Percentiles rank a stretch among this genome's conserved stretches.
Evolutionary conservation across 2,329 filamentous ascomycete species (phyloP).

Genomic region (Anthostomella pinea): DNA sequence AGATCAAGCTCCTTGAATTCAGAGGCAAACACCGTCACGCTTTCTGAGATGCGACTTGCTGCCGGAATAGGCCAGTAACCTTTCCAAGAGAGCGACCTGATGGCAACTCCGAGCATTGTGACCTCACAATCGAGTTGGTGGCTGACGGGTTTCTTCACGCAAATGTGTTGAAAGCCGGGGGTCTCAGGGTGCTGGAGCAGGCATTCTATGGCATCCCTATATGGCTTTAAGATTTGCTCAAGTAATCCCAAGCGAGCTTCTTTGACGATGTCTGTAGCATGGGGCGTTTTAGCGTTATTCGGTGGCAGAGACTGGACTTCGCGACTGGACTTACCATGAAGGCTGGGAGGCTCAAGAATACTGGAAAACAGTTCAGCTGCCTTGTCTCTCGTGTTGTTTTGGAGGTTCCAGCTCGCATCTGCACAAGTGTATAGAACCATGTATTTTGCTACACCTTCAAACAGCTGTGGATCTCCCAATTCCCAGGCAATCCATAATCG

Average conservation of each 20-base stretch:
- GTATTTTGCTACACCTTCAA: not conserved
- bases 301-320: too few relatives aligned
- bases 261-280: constrained; percentile 3
- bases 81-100: constrained; percentile 5
- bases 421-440: constrained; percentile 1
- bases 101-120: constrained; percentile 11
- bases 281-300: not conserved
- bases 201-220: not conserved
- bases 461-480: constrained; percentile 5
- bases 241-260: constrained; percentile 1
- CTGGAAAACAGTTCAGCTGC: constrained; percentile 1
- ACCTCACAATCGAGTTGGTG: constrained; percentile 7
- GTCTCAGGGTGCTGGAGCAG: not conserved
- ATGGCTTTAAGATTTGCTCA: not conserved
- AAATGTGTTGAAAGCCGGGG: not conserved
- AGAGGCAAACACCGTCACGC: not conserved
- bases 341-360: constrained; percentile 4
- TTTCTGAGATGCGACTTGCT: not conserved
- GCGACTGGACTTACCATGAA: constrained; percentile 4
- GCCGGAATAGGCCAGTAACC: constrained; percentile 14
- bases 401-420: constrained; percentile 1
- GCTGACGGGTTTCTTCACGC: too few relatives aligned
- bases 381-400: not conserved
- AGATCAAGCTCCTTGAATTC: too few relatives aligned
- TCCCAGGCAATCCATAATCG: constrained; percentile 17